Percentiles rank a stretch among this genome's conserved stretches.
phyloP scores from a whole-genome alignment of 768 basidiomycete species.

The Thelephora ganbajun region DNA sequence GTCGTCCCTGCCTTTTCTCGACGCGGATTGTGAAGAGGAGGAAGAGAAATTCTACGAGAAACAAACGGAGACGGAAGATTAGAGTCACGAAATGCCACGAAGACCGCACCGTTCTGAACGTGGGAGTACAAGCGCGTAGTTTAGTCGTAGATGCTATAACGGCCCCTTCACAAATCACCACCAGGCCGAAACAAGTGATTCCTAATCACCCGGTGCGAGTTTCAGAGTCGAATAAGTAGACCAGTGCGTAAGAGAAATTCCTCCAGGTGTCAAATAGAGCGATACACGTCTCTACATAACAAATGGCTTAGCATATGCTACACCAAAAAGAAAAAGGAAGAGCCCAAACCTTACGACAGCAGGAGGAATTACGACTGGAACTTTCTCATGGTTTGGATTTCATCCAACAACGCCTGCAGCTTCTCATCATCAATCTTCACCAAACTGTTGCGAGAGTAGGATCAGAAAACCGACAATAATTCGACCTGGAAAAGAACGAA shows the following conservation, averaged over 20 bases:
- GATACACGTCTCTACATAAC: background rate
- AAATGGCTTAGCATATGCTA: background rate
- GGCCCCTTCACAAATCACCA: no score
- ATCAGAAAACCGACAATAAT: background rate
- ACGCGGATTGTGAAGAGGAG: conserved; percentile 24
- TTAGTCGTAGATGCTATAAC: no score
- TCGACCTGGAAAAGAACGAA: conserved; percentile 14
- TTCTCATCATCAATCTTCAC: conserved; percentile 82
- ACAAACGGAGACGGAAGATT: conserved; percentile 30
- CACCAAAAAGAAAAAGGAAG: background rate
- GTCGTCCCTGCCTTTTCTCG: conserved; percentile 6
- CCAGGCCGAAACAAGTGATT: no score
- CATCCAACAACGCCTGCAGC: conserved; percentile 68
- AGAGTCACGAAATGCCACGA: no score
- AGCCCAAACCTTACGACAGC: no score
- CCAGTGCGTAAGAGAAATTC: no score
- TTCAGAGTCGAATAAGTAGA: no score
- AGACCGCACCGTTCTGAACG: no score
- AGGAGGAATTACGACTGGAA: conserved; percentile 53
- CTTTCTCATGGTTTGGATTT: conserved; percentile 84
- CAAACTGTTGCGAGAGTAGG: conserved; percentile 30
- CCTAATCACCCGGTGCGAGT: no score
- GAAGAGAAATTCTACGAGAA: conserved; percentile 27
- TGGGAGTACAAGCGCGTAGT: background rate
- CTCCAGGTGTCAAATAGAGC: no score